phyloP scores from a whole-genome alignment of 495 filamentous ascomycete genomes.

The Lepidopterella palustris region DNA sequence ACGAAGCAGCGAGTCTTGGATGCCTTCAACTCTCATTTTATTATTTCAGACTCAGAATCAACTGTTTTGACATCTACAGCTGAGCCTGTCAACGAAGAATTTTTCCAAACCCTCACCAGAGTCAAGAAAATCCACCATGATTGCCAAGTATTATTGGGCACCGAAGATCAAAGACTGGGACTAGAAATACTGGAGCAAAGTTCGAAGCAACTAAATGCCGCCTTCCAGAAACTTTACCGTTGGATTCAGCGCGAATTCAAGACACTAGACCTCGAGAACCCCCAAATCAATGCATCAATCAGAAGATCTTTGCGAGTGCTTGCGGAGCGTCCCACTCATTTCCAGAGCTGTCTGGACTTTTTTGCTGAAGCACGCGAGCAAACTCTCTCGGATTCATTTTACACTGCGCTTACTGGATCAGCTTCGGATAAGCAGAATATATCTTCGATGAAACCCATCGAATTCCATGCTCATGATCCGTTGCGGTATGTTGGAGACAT shows the following conservation, averaged over 20 bases:
- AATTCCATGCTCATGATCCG: slow-evolving; percentile 86
- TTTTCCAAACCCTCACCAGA: slow-evolving; percentile 72
- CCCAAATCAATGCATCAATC: slow-evolving; percentile 82
- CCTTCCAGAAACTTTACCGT: slow-evolving; percentile 88
- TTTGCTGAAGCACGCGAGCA: slow-evolving; percentile 88
- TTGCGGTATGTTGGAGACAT: slow-evolving; percentile 94
- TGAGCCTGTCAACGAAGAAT: slow-evolving; percentile 76
- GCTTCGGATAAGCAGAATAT: slow-evolving; percentile 28
- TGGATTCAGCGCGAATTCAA: slow-evolving; percentile 96
- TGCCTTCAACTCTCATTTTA: slow-evolving; percentile 78
- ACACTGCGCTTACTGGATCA: slow-evolving; percentile 78
- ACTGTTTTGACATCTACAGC: slow-evolving; percentile 63
- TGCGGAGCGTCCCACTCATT: slow-evolving; percentile 81
- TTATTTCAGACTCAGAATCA: slow-evolving; percentile 73
- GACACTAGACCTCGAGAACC: slow-evolving; percentile 85
- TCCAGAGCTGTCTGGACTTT: slow-evolving; percentile 89
- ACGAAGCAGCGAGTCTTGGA: slow-evolving; percentile 79
- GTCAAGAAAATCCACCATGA: slow-evolving; percentile 84
- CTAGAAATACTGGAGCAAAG: slow-evolving; percentile 87
- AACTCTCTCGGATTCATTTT: slow-evolving; percentile 83
- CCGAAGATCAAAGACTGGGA: slow-evolving; percentile 80
- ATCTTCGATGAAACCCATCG: slow-evolving; percentile 76
- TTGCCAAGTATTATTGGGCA: slow-evolving; percentile 80
- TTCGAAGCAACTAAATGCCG: slow-evolving; percentile 75
- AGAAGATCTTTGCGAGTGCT: slow-evolving; percentile 78